Conservation (phyloP, 2,329 filamentous ascomycete species). For the Talaromyces marneffei region DNA sequence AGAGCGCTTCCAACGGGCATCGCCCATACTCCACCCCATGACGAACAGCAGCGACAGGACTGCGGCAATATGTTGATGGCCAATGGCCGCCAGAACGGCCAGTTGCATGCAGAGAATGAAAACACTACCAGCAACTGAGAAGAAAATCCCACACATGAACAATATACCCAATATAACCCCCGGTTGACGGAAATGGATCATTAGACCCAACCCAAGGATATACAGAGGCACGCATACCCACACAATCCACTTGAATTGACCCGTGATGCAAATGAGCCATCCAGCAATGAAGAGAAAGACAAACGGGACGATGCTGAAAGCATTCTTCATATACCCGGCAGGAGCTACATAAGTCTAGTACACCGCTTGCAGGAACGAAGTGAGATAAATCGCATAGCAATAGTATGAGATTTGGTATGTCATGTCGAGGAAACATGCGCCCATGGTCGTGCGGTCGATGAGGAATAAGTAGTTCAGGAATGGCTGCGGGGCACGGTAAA, state of each 20-base stretch:
- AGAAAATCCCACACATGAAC: conserved; percentile 52
- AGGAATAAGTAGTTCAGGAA: conserved; percentile 51
- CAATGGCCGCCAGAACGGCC: conserved; percentile 47
- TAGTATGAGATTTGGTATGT: conserved; percentile 32
- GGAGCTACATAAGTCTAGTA: conserved; percentile 26
- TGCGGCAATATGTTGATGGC: conserved; percentile 49
- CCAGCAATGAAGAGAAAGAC: conserved; percentile 51
- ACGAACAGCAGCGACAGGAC: conserved; percentile 43
- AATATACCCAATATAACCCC: conserved; percentile 44
- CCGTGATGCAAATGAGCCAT: conserved; percentile 42
- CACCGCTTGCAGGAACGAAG: conserved; percentile 34
- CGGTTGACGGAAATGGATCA: conserved; percentile 49
- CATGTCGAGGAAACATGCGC: conserved; percentile 21
- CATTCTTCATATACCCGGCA: conserved; percentile 41
- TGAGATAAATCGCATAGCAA: conserved; percentile 28
- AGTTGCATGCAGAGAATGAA: conserved; percentile 49
- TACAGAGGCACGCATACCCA: conserved; percentile 47
- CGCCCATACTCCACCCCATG: conserved; percentile 28
- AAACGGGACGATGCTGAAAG: conserved; percentile 49
- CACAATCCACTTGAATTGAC: conserved; percentile 48
- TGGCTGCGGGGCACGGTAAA: conserved; percentile 46
- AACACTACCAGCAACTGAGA: conserved; percentile 48
- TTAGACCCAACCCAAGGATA: conserved; percentile 45
- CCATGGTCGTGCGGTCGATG: conserved; percentile 24
- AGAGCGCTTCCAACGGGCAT: conserved; percentile 28